These are phyloP conservation scores for Fusarium temperatum DNA, from an alignment of 2,329 filamentous ascomycete species.

Conservation along the genomic window DNA sequence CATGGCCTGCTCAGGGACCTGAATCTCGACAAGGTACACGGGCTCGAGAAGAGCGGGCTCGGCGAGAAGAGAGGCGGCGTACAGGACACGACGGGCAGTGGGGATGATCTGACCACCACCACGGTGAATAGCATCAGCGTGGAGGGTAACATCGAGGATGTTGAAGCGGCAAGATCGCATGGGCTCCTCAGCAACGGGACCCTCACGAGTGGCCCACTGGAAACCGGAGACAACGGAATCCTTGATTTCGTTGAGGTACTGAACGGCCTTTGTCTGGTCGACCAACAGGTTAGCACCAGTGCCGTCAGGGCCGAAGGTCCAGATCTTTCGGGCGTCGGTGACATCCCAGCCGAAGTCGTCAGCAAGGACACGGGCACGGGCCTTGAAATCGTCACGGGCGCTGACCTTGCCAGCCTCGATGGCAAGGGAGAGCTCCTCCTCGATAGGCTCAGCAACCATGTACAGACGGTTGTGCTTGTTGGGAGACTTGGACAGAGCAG, in stretches of 20 bases:
- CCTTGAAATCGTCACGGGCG: slow-evolving; percentile 99
- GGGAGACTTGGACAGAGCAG: slow-evolving; percentile 97
- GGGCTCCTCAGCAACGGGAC: slow-evolving; percentile 97
- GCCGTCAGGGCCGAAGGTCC: slow-evolving; percentile 99
- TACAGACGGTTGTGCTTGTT: slow-evolving; percentile 99
- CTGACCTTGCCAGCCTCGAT: slow-evolving; percentile 93
- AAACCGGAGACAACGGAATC: slow-evolving; percentile 99
- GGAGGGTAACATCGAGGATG: slow-evolving; percentile 98
- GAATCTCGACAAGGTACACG: slow-evolving; percentile 99
- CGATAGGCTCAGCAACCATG: slow-evolving; percentile 88
- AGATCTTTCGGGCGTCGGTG: slow-evolving; percentile 99
- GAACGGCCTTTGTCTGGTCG: slow-evolving; percentile 99
- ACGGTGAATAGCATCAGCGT: slow-evolving; percentile 99
- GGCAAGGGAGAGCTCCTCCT: slow-evolving; percentile 88
- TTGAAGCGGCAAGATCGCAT: slow-evolving; percentile 98
- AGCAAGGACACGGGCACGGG: slow-evolving; percentile 92
- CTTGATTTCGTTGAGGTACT: slow-evolving; percentile 99
- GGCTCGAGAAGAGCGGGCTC: slow-evolving; percentile 93
- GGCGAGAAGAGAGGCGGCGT: slow-evolving; percentile 90
- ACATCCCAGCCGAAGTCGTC: slow-evolving; percentile 99
- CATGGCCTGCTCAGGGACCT: slow-evolving; percentile 98
- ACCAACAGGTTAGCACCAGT: slow-evolving; percentile 97
- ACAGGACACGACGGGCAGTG: slow-evolving; percentile 96
- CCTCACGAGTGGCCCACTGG: slow-evolving; percentile 99
- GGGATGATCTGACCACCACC: slow-evolving; percentile 99